Conservation (phyloP, 208 protist genomes). For the Wallacemonas rigidus region DNA sequence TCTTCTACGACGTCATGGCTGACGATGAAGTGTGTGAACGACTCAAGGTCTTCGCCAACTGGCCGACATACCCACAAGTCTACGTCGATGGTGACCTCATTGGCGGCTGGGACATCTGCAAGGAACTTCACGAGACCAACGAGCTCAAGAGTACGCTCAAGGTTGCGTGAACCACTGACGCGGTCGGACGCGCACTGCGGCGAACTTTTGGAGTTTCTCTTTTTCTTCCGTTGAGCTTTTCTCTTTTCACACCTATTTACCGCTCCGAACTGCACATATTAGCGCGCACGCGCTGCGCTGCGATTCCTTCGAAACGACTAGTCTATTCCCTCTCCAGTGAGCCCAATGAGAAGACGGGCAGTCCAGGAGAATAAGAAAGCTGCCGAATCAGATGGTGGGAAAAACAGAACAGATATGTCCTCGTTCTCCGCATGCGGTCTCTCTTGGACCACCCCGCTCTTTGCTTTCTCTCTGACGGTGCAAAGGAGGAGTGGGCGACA, state of each 20-base stretch:
- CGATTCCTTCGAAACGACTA: background rate
- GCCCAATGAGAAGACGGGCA: no score
- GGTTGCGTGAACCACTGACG: conserved; percentile 1
- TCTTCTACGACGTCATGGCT: conserved; percentile 92
- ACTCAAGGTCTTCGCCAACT: conserved; percentile 91
- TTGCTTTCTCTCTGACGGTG: no score
- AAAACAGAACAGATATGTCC: no score
- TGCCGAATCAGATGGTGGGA: no score
- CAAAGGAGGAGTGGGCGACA: no score
- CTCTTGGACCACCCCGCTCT: no score
- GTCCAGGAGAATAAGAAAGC: no score
- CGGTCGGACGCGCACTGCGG: no score
- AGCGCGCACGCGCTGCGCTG: background rate
- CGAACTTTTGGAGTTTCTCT: no score
- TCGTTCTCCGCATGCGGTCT: no score
- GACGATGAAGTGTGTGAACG: conserved; percentile 89
- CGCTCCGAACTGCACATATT: background rate
- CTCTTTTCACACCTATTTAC: background rate
- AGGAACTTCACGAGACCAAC: conserved; percentile 76
- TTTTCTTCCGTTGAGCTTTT: no score
- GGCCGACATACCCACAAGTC: conserved; percentile 94
- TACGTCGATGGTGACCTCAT: conserved; percentile 94
- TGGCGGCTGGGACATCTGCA: conserved; percentile 92
- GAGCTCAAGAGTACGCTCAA: conserved; percentile 79
- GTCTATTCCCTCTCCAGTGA: background rate